Percentiles rank a stretch among this genome's conserved stretches.
Evolutionary conservation across 2,329 filamentous ascomycete genomes (phyloP).

Genomic region (Lasiodiplodia sp.): DNA sequence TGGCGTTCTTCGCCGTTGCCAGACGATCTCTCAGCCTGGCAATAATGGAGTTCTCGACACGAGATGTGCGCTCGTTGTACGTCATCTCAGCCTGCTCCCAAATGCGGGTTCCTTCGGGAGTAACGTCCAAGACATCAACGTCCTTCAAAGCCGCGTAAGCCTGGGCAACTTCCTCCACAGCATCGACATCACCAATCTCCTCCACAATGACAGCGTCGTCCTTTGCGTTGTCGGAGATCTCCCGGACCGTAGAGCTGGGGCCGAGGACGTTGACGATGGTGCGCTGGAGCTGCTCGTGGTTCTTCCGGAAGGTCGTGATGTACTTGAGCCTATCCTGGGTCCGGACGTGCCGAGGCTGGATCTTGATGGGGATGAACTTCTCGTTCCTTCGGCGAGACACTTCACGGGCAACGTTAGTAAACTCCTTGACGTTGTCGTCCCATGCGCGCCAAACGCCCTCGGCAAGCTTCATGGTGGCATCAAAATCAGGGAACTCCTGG

Average conservation of each 20-base stretch:
- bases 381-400: slow-evolving; percentile 92
- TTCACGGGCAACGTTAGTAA: slow-evolving; percentile 96
- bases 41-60: slow-evolving; percentile 99
- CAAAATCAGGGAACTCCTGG: slow-evolving; percentile 90
- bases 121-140: slow-evolving; percentile 93
- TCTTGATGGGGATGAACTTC: slow-evolving; percentile 99
- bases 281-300: slow-evolving; percentile 95
- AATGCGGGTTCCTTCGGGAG: slow-evolving; percentile 83
- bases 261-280: slow-evolving; percentile 98
- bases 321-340: slow-evolving; percentile 92
- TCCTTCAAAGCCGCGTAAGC: slow-evolving; percentile 94
- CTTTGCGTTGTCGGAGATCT: slow-evolving; percentile 40
- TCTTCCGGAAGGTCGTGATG: slow-evolving; percentile 91
- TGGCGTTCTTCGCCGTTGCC: slow-evolving; percentile 94
- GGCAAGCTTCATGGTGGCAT: slow-evolving; percentile 80
- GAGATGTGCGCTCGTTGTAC: slow-evolving; percentile 96
- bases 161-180: slow-evolving; percentile 93
- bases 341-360: slow-evolving; percentile 83
- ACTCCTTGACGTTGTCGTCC: slow-evolving; percentile 97
- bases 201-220: slow-evolving; percentile 73
- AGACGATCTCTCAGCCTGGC: slow-evolving; percentile 89
- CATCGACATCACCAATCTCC: slow-evolving; percentile 96
- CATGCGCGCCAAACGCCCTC: slow-evolving; percentile 88
- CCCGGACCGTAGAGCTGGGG: slow-evolving; percentile 55
- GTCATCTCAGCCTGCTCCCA: slow-evolving; percentile 95